Base-by-base conservation (phyloP, 2,329 filamentous ascomycete species). In the Penicillium sclerotigenum region DNA sequence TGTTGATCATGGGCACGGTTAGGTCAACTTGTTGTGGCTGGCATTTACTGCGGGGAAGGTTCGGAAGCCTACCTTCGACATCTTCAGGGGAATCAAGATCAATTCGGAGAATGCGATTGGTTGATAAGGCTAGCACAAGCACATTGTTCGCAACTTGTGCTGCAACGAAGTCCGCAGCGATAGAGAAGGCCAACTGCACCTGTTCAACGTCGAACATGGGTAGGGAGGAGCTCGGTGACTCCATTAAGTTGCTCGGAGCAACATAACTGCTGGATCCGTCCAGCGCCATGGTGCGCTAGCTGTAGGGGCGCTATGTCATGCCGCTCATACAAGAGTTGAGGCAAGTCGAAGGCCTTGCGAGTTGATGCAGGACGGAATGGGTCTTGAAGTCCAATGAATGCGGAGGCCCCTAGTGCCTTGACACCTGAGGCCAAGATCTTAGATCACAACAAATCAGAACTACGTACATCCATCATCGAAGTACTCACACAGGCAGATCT, bases 141-240 rank as follows among this genome's bases (percentile, higher is more conserved):
- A 97, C 92, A 79, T 99, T 97, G 76, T 99, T 97, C 62, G 93
- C 92, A 54, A 97, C 93, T 75, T 97, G 92, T 38, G 92, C 92
- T 18, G 94, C 92, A 46, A 96, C 94, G 71, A 99, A 97, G 75
- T 97, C 90, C 63, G 93, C 91, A 2, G 93, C 90, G 68, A 97
- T 88, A 58, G 90, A 88, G 81, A 99, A 99, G 73, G 94, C 90
- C 60, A 97, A 86, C 79, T 95, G 88, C 37, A 97, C 94, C 60
- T 85, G 87, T 77, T 96, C 90, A 71, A 97, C 87, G 71, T 94
- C 90, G 80, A 99, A 99, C 76, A 99, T 96, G 65, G 93, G 92
- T 57, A 93, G 79, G 54, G 86, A 52, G 40, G 53, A 81, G 65
- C 87, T 83, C 60, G 83, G 79, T 52, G 83, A 74, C 66, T 85